Conservation (phyloP, 495 filamentous ascomycete species). For the Trypethelium eluteriae region DNA sequence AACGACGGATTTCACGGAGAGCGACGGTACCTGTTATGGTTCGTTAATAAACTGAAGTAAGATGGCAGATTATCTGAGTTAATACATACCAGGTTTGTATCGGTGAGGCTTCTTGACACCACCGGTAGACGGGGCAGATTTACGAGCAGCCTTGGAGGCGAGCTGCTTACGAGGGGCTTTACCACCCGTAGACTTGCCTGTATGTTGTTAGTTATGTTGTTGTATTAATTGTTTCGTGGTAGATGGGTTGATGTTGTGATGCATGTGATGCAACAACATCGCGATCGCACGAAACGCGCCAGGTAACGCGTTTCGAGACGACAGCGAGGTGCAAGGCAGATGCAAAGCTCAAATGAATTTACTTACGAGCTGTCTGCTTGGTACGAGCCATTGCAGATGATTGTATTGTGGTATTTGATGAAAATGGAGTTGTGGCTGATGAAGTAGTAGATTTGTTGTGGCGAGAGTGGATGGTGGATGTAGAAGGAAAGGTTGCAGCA, state of each 20-base stretch:
- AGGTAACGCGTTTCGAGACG: constrained; percentile 17
- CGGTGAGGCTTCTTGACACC: constrained; percentile 99
- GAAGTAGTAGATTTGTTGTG: no score
- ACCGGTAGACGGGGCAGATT: constrained; percentile 66
- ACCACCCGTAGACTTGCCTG: constrained; percentile 95
- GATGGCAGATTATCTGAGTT: constrained; percentile 13
- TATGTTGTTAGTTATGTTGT: constrained; percentile 26
- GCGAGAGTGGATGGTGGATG: constrained; percentile 15
- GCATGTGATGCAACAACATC: constrained; percentile 23
- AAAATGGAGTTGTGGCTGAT: background rate
- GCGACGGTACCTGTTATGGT: constrained; percentile 74
- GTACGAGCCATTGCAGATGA: constrained; percentile 84
- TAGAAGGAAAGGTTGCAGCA: constrained; percentile 33
- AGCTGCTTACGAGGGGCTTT: constrained; percentile 99
- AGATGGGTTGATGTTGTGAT: constrained; percentile 19
- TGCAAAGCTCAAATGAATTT: constrained; percentile 8
- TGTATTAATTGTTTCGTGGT: constrained; percentile 31
- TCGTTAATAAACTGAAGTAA: constrained; percentile 32
- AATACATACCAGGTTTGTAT: constrained; percentile 88
- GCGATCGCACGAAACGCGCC: constrained; percentile 14
- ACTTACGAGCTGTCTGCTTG: constrained; percentile 98
- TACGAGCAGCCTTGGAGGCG: constrained; percentile 75
- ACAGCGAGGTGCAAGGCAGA: constrained; percentile 8
- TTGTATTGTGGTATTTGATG: constrained; percentile 37
- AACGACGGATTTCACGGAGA: constrained; percentile 99